Evolutionary conservation across 2,329 filamentous ascomycete genomes (phyloP), one percentile per base, ranked within the genome.

Genomic region (Helotiales sp.): DNA sequence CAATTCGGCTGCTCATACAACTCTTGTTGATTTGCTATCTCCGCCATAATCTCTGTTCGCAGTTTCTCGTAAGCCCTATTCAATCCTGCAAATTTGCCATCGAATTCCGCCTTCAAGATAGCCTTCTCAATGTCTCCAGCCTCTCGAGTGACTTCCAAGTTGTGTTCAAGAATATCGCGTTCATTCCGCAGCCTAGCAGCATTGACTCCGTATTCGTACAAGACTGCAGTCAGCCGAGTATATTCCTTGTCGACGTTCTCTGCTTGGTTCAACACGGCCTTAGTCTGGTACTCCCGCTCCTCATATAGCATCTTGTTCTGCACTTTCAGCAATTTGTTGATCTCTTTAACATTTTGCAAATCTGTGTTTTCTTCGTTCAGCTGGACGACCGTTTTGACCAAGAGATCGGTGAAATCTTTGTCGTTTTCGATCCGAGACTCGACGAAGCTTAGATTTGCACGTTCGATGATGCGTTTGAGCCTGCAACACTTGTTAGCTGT

Each of bases 401-500:
- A 13, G 20, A 15, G 2, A 28, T 57, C 52, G 28, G 28, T 37
- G 30, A 57, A 34, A 15, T 20, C n/a, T 30, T 22, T 57, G 28
- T 57, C 52, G 22, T 58, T 24, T n/a, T 13, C 20, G 3, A 22
- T 13, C 11, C 37, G 20, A 8, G n/a, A 10, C 17, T 57, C n/a
- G 43, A 61, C 28, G 40, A 61, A 49, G 6, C 34, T n/a, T 3
- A 22, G 2, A 37, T 37, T 26, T 7, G 43, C 40, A 6, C 58
- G 58, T 13, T 61, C 58, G 10, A 61, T 61, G n/a, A 61, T 61
- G 6, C 40, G 37, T 3, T n/a, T 45, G 13, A 60, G 37, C 10
- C 49, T 52, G 24, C 8, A 17, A 6, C 28, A 5, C 3, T n/a
- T 3, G 49, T 52, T n/a, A 52, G 49, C 15, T 7, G 24, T 52